Evolutionary conservation across 108 stramenopile species (phyloP).

Genomic region (Discostella stelligeroides): DNA sequence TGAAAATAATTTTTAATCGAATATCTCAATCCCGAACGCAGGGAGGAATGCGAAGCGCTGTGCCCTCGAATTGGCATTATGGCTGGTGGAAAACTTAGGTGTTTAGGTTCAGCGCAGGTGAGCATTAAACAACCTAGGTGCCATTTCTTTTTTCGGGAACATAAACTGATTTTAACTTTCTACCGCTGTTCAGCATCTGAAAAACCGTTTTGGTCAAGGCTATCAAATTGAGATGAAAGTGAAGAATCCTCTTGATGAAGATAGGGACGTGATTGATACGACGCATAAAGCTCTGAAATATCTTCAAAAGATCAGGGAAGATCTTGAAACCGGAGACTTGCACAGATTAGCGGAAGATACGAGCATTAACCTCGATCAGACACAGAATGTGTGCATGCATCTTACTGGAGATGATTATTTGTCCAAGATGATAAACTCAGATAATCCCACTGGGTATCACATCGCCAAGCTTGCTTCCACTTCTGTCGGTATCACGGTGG

Average conservation of each 20-base stretch:
- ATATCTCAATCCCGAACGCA: conserved; percentile 46
- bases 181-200: conserved; percentile 62
- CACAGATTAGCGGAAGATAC: conserved; percentile 35
- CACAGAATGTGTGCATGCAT: conserved; percentile 24
- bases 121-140: not conserved
- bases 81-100: conserved; percentile 87
- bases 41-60: conserved; percentile 97
- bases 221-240: conserved; percentile 84
- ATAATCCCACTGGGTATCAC: conserved; percentile 58
- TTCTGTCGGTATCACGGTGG: conserved; percentile 47
- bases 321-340: conserved; percentile 15
- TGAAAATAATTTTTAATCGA: not conserved
- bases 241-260: conserved; percentile 39
- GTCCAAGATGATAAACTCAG: conserved; percentile 38
- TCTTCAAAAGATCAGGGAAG: conserved; percentile 16
- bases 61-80: conserved; percentile 98
- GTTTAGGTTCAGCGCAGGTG: conserved; percentile 82
- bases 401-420: conserved; percentile 63
- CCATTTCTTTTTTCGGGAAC: not conserved
- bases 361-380: conserved; percentile 60
- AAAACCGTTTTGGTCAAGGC: conserved; percentile 82
- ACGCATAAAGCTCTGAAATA: conserved; percentile 18
- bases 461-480: conserved; percentile 69
- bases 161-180: not conserved
- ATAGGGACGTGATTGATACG: conserved; percentile 48